These are phyloP conservation scores for Thermochaetoides thermophila DNA, from an alignment of 495 filamentous ascomycete species.

Conservation along the genomic window DNA sequence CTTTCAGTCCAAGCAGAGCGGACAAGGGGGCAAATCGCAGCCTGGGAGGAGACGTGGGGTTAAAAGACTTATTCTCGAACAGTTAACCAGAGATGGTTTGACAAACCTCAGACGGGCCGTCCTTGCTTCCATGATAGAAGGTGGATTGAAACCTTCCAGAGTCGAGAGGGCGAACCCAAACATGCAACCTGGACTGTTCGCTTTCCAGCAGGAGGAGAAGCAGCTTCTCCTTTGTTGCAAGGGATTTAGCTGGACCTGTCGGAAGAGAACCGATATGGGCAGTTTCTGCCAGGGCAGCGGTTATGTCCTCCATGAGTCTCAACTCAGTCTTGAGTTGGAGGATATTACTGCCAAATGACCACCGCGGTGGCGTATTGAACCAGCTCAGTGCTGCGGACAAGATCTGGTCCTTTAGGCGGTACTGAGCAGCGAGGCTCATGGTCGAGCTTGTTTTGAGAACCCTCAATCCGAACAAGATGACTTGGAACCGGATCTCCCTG, in stretches of 20 bases:
- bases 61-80: background rate
- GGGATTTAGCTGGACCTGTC: conserved; percentile 41
- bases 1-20: conserved; percentile 74
- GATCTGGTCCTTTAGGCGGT: conserved; percentile 75
- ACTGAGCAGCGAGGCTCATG: conserved; percentile 42
- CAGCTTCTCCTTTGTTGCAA: conserved; percentile 68
- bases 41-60: conserved; percentile 18
- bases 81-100: background rate
- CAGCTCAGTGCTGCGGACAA: conserved; percentile 73
- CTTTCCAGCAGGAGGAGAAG: conserved; percentile 66
- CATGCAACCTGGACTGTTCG: conserved; percentile 65
- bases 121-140: conserved; percentile 22
- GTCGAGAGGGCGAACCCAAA: conserved; percentile 81
- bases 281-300: conserved; percentile 42
- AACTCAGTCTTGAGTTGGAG: conserved; percentile 88
- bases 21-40: conserved; percentile 44
- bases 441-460: conserved; percentile 56
- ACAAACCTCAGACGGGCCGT: conserved; percentile 36
- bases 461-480: conserved; percentile 65
- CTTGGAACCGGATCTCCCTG: conserved; percentile 78
- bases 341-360: conserved; percentile 91
- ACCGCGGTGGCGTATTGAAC: conserved; percentile 72
- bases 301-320: conserved; percentile 64
- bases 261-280: conserved; percentile 40
- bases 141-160: conserved; percentile 17